These are phyloP conservation scores for Aegilops longissima DNA, from an alignment of 176 grass and related monocot genomes.

Conservation along the genomic window DNA sequence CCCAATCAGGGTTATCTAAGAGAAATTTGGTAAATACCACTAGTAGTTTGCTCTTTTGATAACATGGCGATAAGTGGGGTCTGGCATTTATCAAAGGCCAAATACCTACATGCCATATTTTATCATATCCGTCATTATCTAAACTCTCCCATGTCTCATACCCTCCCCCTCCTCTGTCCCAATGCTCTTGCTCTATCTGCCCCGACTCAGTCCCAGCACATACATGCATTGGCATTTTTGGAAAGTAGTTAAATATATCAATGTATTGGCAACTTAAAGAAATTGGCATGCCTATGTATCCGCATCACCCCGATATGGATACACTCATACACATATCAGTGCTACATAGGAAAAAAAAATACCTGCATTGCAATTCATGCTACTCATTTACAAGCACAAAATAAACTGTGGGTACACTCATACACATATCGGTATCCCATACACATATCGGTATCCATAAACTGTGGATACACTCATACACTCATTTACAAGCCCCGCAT, in stretches of 20 bases:
- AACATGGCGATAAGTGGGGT: background rate
- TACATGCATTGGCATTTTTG: background rate
- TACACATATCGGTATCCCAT: too few species aligned
- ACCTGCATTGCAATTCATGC: background rate
- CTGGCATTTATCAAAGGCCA: background rate
- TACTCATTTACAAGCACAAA: constrained; percentile 15
- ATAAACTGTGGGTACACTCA: background rate
- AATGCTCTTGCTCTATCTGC: background rate
- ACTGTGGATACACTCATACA: too few species aligned
- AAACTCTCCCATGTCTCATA: background rate
- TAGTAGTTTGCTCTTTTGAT: background rate
- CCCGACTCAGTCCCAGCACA: background rate
- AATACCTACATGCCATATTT: background rate
- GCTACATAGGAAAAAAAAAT: background rate
- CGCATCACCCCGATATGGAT: background rate
- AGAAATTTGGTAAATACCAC: background rate
- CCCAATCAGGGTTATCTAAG: background rate
- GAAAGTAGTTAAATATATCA: background rate
- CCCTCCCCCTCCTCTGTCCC: background rate
- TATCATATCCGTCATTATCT: background rate
- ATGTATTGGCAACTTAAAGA: background rate
- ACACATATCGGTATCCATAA: too few species aligned
- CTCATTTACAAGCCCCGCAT: too few species aligned
- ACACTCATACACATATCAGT: background rate
- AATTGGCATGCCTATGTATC: background rate